Conservation (phyloP, 2,329 filamentous ascomycete genomes). For the Fusarium secorum region DNA sequence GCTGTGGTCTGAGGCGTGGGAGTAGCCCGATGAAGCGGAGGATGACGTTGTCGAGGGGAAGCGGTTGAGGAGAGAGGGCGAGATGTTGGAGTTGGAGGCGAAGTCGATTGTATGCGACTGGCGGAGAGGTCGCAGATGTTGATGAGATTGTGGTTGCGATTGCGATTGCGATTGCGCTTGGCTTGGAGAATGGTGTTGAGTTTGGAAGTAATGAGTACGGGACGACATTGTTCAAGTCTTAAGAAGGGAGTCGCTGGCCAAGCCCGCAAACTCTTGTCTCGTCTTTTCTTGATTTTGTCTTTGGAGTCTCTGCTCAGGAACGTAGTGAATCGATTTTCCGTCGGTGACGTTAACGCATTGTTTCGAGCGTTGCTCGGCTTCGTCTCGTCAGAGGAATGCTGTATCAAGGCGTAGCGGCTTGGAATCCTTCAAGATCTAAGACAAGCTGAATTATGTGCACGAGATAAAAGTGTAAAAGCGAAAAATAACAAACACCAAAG, state of each 20-base stretch:
- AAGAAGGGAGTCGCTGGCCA: conserved; percentile 30
- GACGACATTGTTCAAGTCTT: conserved; percentile 58
- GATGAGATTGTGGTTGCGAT: conserved; percentile 25
- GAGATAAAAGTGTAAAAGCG: background rate
- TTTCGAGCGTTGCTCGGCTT: conserved; percentile 40
- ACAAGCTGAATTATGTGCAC: conserved; percentile 29
- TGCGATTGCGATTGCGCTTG: conserved; percentile 28
- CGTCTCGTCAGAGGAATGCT: conserved; percentile 32
- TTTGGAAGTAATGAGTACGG: conserved; percentile 58
- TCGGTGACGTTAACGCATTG: conserved; percentile 45
- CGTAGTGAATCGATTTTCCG: conserved; percentile 30
- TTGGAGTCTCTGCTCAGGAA: conserved; percentile 21
- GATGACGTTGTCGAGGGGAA: conserved; percentile 76
- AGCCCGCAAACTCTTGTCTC: conserved; percentile 29
- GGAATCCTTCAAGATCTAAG: conserved; percentile 29
- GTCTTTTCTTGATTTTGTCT: conserved; percentile 5
- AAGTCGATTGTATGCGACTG: conserved; percentile 63
- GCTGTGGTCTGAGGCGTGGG: conserved; percentile 66
- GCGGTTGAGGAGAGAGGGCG: conserved; percentile 56
- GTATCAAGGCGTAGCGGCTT: conserved; percentile 26
- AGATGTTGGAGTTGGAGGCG: conserved; percentile 51
- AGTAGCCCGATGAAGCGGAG: conserved; percentile 74
- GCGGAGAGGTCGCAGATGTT: conserved; percentile 51
- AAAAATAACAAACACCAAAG: conserved; percentile 18
- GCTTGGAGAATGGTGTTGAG: conserved; percentile 26